Evolutionary conservation across 2,329 filamentous ascomycete species (phyloP).

Genomic region (Penicillium paneum): DNA sequence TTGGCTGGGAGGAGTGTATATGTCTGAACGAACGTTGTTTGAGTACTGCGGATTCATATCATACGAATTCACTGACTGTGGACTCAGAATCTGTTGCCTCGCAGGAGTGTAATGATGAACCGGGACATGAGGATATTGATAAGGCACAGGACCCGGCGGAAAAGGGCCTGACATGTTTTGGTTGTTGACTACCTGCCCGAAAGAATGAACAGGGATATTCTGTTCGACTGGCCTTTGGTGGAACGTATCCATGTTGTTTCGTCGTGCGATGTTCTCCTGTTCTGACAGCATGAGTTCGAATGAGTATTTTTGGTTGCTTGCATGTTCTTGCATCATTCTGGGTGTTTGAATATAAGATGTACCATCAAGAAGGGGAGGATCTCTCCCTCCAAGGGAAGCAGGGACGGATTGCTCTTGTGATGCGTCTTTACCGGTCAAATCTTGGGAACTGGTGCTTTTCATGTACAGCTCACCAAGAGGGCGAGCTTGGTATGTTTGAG

Average conservation of each 20-base stretch:
- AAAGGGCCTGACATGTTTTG: background rate
- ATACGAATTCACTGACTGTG: background rate
- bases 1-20: background rate
- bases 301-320: background rate
- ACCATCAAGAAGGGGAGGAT: background rate
- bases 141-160: background rate
- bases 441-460: conserved; percentile 1
- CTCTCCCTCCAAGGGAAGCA: background rate
- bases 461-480: background rate
- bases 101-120: background rate
- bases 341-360: background rate
- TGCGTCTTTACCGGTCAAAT: background rate
- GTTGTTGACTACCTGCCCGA: background rate
- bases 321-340: background rate
- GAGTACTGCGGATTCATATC: background rate
- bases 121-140: background rate
- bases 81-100: background rate
- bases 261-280: background rate
- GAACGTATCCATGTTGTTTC: background rate
- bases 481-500: background rate
- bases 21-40: background rate
- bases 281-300: background rate
- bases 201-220: background rate
- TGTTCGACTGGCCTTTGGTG: background rate
- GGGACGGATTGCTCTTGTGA: background rate